Evolutionary conservation across 2,329 filamentous ascomycete species (phyloP).

Genomic region (Aspergillus udagawae): DNA sequence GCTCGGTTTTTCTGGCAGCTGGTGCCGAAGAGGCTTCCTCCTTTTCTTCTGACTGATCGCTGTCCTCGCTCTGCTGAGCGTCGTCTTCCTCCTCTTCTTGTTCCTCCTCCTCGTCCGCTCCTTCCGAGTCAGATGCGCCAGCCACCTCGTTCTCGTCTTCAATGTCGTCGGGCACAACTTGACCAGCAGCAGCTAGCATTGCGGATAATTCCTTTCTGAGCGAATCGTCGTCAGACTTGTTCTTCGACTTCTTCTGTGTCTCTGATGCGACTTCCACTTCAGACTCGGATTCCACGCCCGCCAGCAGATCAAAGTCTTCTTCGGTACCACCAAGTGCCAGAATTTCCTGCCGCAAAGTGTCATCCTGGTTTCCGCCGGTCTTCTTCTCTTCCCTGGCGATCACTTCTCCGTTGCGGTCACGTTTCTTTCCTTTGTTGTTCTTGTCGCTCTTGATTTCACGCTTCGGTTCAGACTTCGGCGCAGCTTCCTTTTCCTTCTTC

Average conservation of each 20-base stretch:
- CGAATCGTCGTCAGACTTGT: conserved; percentile 28
- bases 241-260: conserved; percentile 20
- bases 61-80: conserved; percentile 24
- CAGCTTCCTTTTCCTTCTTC: conserved; percentile 22
- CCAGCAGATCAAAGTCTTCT: conserved; percentile 46
- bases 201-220: conserved; percentile 40
- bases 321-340: conserved; percentile 47
- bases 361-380: conserved; percentile 18
- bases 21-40: conserved; percentile 27
- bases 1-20: conserved; percentile 17
- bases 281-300: conserved; percentile 42
- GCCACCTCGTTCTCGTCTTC: conserved; percentile 29
- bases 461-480: conserved; percentile 17
- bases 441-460: conserved; percentile 20
- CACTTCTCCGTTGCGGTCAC: conserved; percentile 44
- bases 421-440: conserved; percentile 39
- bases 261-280: conserved; percentile 39
- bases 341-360: conserved; percentile 42
- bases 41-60: conserved; percentile 29
- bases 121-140: conserved; percentile 24
- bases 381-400: conserved; percentile 36
- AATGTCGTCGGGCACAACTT: conserved; percentile 33
- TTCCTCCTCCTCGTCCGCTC: conserved; percentile 40
- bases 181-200: conserved; percentile 34
- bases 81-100: conserved; percentile 31